phyloP scores from a whole-genome alignment of 1,139 yeast species.

The Suzukiozyma palmioleophila region DNA sequence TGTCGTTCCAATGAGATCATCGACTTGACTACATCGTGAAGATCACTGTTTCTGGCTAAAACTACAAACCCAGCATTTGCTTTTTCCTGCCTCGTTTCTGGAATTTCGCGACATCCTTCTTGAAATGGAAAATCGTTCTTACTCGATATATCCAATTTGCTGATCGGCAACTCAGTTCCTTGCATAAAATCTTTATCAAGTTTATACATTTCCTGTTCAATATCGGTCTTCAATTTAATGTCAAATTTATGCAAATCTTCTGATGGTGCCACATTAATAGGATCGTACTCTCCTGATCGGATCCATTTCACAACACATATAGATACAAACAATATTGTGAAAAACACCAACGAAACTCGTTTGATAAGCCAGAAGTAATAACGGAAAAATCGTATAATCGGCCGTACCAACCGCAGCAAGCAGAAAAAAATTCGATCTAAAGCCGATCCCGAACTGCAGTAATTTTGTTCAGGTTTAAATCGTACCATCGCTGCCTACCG shows the following conservation, averaged over 20 bases:
- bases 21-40: slow-evolving; percentile 63
- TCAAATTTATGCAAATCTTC: slow-evolving; percentile 2
- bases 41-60: slow-evolving; percentile 71
- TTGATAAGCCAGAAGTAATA: neutral
- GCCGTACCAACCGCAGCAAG: neutral
- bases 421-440: no score
- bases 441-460: no score
- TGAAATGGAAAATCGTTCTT: slow-evolving; percentile 41
- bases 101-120: slow-evolving; percentile 49
- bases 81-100: slow-evolving; percentile 20
- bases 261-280: neutral
- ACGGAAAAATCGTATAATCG: neutral
- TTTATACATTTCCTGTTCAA: neutral
- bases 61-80: slow-evolving; percentile 85
- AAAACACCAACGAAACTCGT: neutral
- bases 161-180: slow-evolving; percentile 9
- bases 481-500: no score
- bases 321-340: neutral
- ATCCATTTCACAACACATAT: neutral
- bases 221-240: neutral
- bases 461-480: no score
- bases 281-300: neutral
- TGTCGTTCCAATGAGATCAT: slow-evolving; percentile 74
- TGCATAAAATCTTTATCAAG: neutral
- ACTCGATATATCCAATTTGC: slow-evolving; percentile 25